Conservation (phyloP, 2,329 filamentous ascomycete genomes). For the Aspergillus sp. region DNA sequence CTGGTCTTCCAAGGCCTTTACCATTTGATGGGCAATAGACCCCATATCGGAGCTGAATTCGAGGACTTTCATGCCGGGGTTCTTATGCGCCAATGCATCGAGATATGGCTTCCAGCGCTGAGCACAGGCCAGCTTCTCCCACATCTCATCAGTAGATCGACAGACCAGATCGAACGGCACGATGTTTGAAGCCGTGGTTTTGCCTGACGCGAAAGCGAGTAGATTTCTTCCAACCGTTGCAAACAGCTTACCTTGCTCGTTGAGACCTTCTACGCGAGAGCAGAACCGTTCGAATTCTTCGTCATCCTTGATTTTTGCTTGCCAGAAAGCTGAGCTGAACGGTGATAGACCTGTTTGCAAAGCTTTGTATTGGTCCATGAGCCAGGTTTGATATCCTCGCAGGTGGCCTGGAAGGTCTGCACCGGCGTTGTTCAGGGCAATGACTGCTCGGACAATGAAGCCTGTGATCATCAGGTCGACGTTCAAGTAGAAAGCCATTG, state of each 20-base stretch:
- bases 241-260: neutral
- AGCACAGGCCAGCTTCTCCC: conserved; percentile 9
- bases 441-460: no score
- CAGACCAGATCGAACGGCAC: conserved; percentile 20
- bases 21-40: conserved; percentile 16
- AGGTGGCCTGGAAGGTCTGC: no score
- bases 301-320: no score
- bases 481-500: no score
- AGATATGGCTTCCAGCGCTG: conserved; percentile 14
- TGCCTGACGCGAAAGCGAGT: conserved; percentile 15
- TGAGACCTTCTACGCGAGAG: conserved; percentile 22
- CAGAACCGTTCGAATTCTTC: no score
- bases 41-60: conserved; percentile 20
- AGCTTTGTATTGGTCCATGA: no score
- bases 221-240: conserved; percentile 12
- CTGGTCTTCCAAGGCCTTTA: conserved; percentile 13
- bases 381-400: no score
- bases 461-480: no score
- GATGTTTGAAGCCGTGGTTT: conserved; percentile 22
- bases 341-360: no score
- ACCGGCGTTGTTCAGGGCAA: no score
- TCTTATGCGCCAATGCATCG: conserved; percentile 12
- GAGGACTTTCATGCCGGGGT: conserved; percentile 18
- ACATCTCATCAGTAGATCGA: conserved; percentile 15
- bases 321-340: no score